Percentiles rank a stretch among this genome's conserved stretches.
Evolutionary conservation across 352 stramenopile species (phyloP).

Genomic region (Phytophthora melonis): DNA sequence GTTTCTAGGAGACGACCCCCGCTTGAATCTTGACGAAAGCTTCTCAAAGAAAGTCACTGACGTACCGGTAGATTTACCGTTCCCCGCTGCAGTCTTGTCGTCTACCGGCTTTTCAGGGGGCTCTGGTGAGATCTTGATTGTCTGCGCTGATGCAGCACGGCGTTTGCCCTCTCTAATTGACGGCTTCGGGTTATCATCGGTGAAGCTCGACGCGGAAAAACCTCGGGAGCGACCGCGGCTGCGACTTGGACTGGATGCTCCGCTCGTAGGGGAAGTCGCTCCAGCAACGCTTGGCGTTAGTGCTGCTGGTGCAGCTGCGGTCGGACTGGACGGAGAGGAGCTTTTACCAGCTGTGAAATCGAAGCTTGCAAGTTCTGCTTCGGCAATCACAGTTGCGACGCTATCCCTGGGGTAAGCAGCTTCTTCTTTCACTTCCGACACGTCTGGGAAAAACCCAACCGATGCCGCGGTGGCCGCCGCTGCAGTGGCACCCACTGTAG

Average conservation of each 20-base stretch:
- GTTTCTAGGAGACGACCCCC: slow-evolving; percentile 61
- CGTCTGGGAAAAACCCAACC: slow-evolving; percentile 40
- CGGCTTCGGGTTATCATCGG: slow-evolving; percentile 33
- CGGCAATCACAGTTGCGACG: slow-evolving; percentile 43
- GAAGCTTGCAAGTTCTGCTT: slow-evolving; percentile 70
- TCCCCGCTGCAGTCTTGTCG: slow-evolving; percentile 37
- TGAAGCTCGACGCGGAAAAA: slow-evolving; percentile 46
- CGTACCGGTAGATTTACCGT: slow-evolving; percentile 42
- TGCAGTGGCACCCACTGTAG: slow-evolving; percentile 31
- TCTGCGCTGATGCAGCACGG: slow-evolving; percentile 43
- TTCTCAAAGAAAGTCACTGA: slow-evolving; percentile 89
- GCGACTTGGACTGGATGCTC: slow-evolving; percentile 30
- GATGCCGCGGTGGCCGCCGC: slow-evolving; percentile 38
- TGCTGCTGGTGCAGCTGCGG: slow-evolving; percentile 7
- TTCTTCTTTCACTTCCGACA: slow-evolving; percentile 19
- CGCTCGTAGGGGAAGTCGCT: slow-evolving; percentile 23
- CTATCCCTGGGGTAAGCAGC: slow-evolving; percentile 52
- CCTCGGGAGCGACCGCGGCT: slow-evolving; percentile 37
- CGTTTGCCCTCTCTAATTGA: slow-evolving; percentile 45
- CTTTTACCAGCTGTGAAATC: slow-evolving; percentile 52
- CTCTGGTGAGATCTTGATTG: slow-evolving; percentile 40
- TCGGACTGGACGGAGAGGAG: slow-evolving; percentile 22
- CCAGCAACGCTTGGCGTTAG: background rate
- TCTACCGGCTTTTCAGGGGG: slow-evolving; percentile 38
- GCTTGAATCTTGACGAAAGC: slow-evolving; percentile 85